phyloP scores from a whole-genome alignment of 805 yeast genomes.

The Zygotorulaspora sp. region DNA sequence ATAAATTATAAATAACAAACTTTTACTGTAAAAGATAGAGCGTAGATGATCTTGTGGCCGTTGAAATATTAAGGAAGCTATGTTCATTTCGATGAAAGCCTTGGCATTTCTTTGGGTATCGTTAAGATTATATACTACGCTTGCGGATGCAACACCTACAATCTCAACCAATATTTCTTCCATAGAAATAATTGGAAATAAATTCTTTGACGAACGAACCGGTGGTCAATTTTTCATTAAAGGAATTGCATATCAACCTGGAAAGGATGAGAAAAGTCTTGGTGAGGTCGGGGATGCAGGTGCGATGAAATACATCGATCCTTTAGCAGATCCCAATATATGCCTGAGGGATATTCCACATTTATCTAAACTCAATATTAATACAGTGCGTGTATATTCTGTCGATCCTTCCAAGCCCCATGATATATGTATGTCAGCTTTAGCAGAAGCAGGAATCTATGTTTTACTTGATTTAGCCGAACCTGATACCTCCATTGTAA shows the following conservation, averaged over 20 bases:
- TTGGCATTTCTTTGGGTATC: no score
- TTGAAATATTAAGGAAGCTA: no score
- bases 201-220: slow-evolving; percentile 66
- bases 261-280: slow-evolving; percentile 40
- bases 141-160: slow-evolving; percentile 2
- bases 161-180: slow-evolving; percentile 21
- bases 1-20: no score
- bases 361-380: slow-evolving; percentile 60
- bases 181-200: slow-evolving; percentile 64
- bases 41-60: no score
- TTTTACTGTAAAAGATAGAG: no score
- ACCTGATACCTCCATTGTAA: slow-evolving; percentile 71
- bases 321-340: slow-evolving; percentile 62
- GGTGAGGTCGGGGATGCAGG: slow-evolving; percentile 14
- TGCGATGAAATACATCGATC: slow-evolving; percentile 52
- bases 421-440: slow-evolving; percentile 68
- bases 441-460: slow-evolving; percentile 84
- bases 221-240: slow-evolving; percentile 82
- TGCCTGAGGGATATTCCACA: slow-evolving; percentile 86
- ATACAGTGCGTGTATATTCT: slow-evolving; percentile 82
- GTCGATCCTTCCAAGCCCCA: slow-evolving; percentile 70
- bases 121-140: no score
- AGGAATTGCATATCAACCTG: slow-evolving; percentile 85
- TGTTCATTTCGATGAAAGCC: no score
- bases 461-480: slow-evolving; percentile 86